Conservation (phyloP, 2,329 filamentous ascomycete genomes). For the Colletotrichum sublineola region DNA sequence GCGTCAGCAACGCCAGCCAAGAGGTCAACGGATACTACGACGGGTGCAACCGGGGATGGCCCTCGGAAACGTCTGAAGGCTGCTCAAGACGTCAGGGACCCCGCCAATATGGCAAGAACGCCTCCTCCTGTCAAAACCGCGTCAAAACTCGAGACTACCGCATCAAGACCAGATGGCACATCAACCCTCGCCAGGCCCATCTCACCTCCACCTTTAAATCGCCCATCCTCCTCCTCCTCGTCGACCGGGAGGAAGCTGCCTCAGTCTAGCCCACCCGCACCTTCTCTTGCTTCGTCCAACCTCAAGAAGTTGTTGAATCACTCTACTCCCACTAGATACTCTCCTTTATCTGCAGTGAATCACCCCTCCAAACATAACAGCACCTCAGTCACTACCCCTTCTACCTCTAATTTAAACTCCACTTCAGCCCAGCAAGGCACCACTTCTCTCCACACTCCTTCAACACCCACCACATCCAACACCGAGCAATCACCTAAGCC, state of each 20-base stretch:
- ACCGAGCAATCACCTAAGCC: slow-evolving; percentile 39
- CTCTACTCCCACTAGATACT: slow-evolving; percentile 25
- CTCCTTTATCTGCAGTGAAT: slow-evolving; percentile 34
- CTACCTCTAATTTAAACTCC: slow-evolving; percentile 19
- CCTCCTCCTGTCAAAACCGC: slow-evolving; percentile 38
- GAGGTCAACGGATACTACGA: slow-evolving; percentile 34
- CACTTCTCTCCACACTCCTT: slow-evolving; percentile 27
- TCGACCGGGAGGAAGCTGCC: slow-evolving; percentile 21
- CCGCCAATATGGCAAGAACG: slow-evolving; percentile 35
- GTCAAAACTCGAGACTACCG: slow-evolving; percentile 41
- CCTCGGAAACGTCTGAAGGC: slow-evolving; percentile 50
- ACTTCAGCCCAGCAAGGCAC: slow-evolving; percentile 17
- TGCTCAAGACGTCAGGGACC: slow-evolving; percentile 40
- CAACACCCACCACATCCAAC: slow-evolving; percentile 34
- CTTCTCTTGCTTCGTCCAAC: slow-evolving; percentile 37
- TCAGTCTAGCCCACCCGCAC: slow-evolving; percentile 8
- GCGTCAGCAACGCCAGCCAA: slow-evolving; percentile 33
- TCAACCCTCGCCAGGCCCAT: slow-evolving; percentile 49
- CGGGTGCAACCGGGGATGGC: slow-evolving; percentile 47
- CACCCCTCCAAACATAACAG: slow-evolving; percentile 24
- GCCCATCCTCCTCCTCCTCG: slow-evolving; percentile 4
- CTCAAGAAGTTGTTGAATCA: slow-evolving; percentile 27
- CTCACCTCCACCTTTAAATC: slow-evolving; percentile 52
- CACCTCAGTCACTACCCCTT: slow-evolving; percentile 27
- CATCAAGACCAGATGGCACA: slow-evolving; percentile 41